Percentiles rank a stretch among this genome's conserved stretches.
Conservation (phyloP, 2,329 filamentous ascomycete genomes). For the Coleophoma eucalyptorum region DNA sequence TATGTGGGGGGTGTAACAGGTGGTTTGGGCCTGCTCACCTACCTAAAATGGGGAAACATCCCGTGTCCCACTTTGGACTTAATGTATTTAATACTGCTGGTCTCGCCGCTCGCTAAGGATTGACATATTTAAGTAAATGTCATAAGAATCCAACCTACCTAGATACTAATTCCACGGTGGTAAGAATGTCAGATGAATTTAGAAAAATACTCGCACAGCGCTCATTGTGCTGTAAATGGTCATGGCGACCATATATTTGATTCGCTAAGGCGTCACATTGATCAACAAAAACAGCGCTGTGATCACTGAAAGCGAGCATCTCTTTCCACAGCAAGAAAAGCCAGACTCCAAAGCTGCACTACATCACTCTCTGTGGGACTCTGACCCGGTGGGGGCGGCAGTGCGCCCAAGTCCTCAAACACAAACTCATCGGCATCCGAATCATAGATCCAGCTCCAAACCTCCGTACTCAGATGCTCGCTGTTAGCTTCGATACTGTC, state of each 20-base stretch:
- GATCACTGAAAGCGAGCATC: not conserved
- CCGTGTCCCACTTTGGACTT: too few species aligned
- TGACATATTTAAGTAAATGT: too few species aligned
- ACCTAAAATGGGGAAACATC: too few species aligned
- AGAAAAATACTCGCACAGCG: too few species aligned
- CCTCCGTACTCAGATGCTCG: slow-evolving; percentile 48
- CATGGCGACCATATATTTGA: not conserved
- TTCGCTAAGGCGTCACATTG: not conserved
- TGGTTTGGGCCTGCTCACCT: too few species aligned
- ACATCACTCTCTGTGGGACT: slow-evolving; percentile 46
- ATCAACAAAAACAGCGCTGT: not conserved
- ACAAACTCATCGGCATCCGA: slow-evolving; percentile 36
- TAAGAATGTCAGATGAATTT: too few species aligned
- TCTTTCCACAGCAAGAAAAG: slow-evolving; percentile 50
- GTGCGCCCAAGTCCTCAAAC: slow-evolving; percentile 44
- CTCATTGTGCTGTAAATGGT: too few species aligned
- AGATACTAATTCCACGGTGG: too few species aligned
- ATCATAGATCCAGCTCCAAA: slow-evolving; percentile 59
- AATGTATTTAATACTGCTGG: too few species aligned
- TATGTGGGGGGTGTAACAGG: too few species aligned
- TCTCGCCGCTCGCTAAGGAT: too few species aligned
- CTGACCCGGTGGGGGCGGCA: slow-evolving; percentile 42
- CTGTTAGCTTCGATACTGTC: slow-evolving; percentile 54
- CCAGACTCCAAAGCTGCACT: slow-evolving; percentile 54
- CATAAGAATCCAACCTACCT: too few species aligned